Percentiles rank a stretch among this genome's conserved stretches.
Evolutionary conservation across 495 filamentous ascomycete species (phyloP).

Genomic region (Penicillium lagena): DNA sequence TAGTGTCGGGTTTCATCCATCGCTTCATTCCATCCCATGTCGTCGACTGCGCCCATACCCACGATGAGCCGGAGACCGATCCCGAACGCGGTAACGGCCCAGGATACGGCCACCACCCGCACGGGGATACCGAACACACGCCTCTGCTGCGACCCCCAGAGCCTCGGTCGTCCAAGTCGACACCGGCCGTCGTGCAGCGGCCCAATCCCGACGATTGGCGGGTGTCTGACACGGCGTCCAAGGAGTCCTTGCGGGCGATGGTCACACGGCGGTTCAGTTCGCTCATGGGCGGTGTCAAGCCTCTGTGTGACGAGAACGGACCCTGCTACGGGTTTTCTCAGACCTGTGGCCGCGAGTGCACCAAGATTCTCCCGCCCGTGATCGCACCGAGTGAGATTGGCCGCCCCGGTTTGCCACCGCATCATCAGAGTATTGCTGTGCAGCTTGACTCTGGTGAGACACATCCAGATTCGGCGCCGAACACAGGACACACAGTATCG

Average conservation of each 20-base stretch:
- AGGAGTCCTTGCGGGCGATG: conserved; percentile 33
- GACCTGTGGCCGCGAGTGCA: conserved; percentile 77
- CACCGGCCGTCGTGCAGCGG: conserved; percentile 16
- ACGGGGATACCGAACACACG: conserved; percentile 32
- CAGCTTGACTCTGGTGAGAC: conserved; percentile 3
- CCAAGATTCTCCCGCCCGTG: conserved; percentile 22
- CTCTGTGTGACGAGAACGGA: conserved; percentile 64
- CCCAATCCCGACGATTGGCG: background rate
- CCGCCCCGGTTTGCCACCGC: conserved; percentile 2
- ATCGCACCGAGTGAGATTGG: conserved; percentile 6
- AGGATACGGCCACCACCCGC: conserved; percentile 10
- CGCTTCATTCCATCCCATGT: conserved; percentile 84
- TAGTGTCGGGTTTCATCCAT: conserved; percentile 75
- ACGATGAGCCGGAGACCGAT: conserved; percentile 38
- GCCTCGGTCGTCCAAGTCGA: conserved; percentile 16
- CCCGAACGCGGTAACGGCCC: conserved; percentile 21
- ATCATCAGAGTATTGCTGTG: conserved; percentile 10
- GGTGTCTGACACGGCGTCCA: conserved; percentile 3
- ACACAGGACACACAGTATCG: too few relatives aligned
- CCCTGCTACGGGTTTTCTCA: conserved; percentile 82
- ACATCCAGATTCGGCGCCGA: background rate
- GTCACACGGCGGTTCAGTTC: conserved; percentile 49
- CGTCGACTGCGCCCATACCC: conserved; percentile 85
- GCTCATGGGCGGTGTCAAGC: conserved; percentile 61
- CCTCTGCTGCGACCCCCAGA: conserved; percentile 29